Base-by-base conservation (phyloP, 345 rosid genomes). In the Psidium guajava region DNA sequence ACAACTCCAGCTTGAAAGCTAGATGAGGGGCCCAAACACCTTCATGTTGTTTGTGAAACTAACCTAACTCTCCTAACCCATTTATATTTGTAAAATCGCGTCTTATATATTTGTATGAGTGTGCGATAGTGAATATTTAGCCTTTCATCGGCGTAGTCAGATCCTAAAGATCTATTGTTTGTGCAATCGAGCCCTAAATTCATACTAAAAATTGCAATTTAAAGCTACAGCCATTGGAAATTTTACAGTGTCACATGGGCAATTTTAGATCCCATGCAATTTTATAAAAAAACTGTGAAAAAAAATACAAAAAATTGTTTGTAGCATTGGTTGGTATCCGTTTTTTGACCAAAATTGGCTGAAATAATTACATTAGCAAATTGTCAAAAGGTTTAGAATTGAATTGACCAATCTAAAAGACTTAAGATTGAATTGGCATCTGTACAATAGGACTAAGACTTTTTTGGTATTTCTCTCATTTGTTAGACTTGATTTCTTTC, bases 241-340 rank as follows among this genome's bases (percentile, higher is more conserved):
- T 7, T 64, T 64, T 64, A 40, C 2, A 15, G 21, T 7, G 11
- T 64, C 75, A 28, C 75, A 64, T 7, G 42, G 22, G 22, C 20
- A 64, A 28, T 64, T 61, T 28, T 28, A 0, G 11, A 64, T 15
- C 18, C 22, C 22, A 28, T 64, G 75, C 15, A 28, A 4, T 3
- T 52, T 14, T 14, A 14, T 52, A 52, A 52, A 52, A 51, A 15
- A 52, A 52, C 4, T 13, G 6, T 36, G 36, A 36, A 52, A 6
- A 49, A 9, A 49, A 9, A 49, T 9, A 49, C 3, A 49, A 49
- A 15, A 61, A 28, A 28, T 8, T 69, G 12, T 69, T 6, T 11
- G 32, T 3, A 36, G 18, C 13, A 8, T 1, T 2, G 0, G 40
- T 0, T 4, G 0, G 10, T 25, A 8, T 54, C 8, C 24, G 5